phyloP scores from a whole-genome alignment of 192 early-diverging fungal genomes.

The Irineochytrium annulatum region DNA sequence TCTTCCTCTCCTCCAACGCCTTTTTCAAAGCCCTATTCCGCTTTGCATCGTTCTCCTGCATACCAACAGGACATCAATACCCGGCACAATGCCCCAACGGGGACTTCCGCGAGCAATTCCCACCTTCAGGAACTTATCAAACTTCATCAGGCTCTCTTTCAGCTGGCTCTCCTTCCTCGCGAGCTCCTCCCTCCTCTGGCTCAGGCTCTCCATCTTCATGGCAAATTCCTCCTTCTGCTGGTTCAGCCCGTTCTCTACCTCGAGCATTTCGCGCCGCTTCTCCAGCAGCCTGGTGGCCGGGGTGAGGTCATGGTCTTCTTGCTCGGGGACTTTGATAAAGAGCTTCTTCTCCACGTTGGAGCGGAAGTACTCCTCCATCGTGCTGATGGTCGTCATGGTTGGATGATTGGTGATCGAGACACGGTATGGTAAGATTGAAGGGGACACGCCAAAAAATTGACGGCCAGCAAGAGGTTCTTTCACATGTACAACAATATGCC shows the following conservation, averaged over 20 bases:
- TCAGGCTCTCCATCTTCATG: conserved; percentile 58
- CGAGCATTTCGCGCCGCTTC: conserved; percentile 60
- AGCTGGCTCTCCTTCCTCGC: conserved; percentile 51
- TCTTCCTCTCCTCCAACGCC: conserved; percentile 53
- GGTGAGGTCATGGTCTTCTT: conserved; percentile 60
- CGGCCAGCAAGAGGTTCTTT: no score
- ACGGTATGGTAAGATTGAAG: no score
- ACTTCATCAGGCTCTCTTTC: conserved; percentile 55
- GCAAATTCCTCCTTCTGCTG: conserved; percentile 64
- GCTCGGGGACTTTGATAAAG: conserved; percentile 53
- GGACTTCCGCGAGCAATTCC: not conserved
- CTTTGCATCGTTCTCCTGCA: conserved; percentile 66
- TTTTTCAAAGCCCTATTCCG: conserved; percentile 58
- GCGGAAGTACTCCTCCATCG: conserved; percentile 54
- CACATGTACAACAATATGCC: no score
- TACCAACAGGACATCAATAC: not conserved
- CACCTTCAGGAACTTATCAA: conserved; percentile 65
- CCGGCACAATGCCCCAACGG: not conserved
- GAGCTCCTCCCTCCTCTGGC: conserved; percentile 53
- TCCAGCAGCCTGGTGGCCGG: conserved; percentile 57
- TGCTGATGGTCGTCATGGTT: conserved; percentile 2
- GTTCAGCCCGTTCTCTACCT: conserved; percentile 56
- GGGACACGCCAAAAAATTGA: no score
- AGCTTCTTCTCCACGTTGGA: conserved; percentile 53
- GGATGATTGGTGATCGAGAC: no score